Conservation (phyloP, 176 grass and related monocot genomes). For the Aegilops tauschii region DNA sequence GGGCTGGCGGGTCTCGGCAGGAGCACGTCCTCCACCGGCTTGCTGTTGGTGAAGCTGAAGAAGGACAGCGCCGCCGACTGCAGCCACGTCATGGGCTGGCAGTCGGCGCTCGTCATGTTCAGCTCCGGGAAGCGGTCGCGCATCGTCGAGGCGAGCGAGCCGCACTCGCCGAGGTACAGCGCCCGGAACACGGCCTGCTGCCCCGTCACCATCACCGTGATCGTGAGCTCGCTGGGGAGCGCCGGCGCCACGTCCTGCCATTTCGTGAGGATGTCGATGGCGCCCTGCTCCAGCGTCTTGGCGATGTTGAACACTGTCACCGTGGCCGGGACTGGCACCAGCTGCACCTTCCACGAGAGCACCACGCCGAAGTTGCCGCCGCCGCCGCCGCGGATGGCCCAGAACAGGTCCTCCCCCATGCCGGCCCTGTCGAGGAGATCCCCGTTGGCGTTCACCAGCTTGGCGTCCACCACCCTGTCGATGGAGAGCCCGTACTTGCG, state of each 20-base stretch:
- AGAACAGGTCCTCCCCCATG: not conserved
- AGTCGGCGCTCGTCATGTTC: not conserved
- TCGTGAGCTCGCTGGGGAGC: not conserved
- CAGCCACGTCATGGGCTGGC: not conserved
- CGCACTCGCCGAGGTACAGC: not conserved
- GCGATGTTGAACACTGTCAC: not conserved
- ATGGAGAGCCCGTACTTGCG: not conserved
- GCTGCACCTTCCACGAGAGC: not conserved
- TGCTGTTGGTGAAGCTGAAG: not conserved
- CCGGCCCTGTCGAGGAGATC: not conserved
- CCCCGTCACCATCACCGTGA: not conserved
- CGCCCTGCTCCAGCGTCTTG: not conserved
- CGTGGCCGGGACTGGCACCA: not conserved
- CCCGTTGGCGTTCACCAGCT: not conserved
- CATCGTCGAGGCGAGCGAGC: not conserved
- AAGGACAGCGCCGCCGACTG: not conserved
- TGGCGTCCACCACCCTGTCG: not conserved
- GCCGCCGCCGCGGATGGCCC: not conserved
- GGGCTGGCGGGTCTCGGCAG: not conserved
- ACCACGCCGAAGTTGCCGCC: not conserved
- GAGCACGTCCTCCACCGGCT: not conserved
- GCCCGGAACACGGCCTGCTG: not conserved
- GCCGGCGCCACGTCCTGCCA: not conserved
- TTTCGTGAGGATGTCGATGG: not conserved
- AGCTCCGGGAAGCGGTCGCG: not conserved